Evolutionary conservation across 495 filamentous ascomycete species (phyloP), one percentile per base, ranked within the genome.

Genomic region (Glonium stellatum): DNA sequence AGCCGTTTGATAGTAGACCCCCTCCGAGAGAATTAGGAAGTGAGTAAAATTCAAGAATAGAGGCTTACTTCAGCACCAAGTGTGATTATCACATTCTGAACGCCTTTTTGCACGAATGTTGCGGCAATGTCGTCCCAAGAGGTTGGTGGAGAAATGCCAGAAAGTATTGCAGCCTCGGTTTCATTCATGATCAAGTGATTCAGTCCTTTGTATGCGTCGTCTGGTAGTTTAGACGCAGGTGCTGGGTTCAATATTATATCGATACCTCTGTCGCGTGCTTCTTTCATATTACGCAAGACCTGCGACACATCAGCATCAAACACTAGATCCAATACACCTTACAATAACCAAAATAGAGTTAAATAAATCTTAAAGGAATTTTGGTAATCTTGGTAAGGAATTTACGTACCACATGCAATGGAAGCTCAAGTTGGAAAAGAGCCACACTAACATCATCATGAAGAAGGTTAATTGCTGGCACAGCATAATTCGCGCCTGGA

Each of bases 381-480:
- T 23, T 6, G 9, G 19, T n/a, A n/a, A n/a, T n/a, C n/a, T 18
- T 34, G 1, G 48, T 13, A 2, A 13, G 48, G 27, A 6, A 8
- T 52, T 6, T 10, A 69, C 71, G 19, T 62, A 90, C 83, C 0
- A 89, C 89, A 4, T 78, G 72, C 1, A 88, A 64, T 0, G 90
- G 91, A 11, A 92, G 89, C 72, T 98, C 93, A 0, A 93, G 79
- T 76, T 98, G 93, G 80, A 97, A 80, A 21, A 98, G 47, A 27
- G 52, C 67, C 8, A 67, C 61, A 12, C 8, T 21, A 4, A 36
- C 37, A 44, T 64, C 58, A n/a, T 49, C 60, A 21, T 55, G 56
- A 63, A 86, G 81, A 6, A 86, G 82, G 22, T 78, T 75, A 8
- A 73, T 70, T 1, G 50, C 54, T 27, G 34, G 13, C 12, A 70